Evolutionary conservation across 257 asterid species (phyloP).

Genomic region (Scutellaria baicalensis): DNA sequence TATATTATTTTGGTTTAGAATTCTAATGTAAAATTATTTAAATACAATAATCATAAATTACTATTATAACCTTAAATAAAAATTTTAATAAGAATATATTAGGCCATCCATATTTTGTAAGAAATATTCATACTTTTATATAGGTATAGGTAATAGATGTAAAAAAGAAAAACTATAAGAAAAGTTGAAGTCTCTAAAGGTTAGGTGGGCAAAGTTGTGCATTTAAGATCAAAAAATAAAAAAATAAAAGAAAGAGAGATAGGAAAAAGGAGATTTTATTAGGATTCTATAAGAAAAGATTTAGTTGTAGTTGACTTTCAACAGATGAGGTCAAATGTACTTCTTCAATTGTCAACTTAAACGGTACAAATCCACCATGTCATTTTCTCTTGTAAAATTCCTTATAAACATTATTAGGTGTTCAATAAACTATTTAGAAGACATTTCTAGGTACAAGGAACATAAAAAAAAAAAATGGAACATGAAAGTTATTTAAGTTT

Average conservation of each 20-base stretch:
- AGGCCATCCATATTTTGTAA: no score
- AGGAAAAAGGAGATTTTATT: not conserved
- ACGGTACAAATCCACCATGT: conserved; percentile 29
- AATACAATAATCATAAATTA: no score
- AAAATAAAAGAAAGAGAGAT: not conserved
- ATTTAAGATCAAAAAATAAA: not conserved
- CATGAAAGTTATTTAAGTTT: not conserved
- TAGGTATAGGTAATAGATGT: no score
- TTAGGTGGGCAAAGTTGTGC: not conserved
- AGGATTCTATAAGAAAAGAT: conserved; percentile 22
- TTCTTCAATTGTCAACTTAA: conserved; percentile 40
- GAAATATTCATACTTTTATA: no score
- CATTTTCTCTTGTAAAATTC: not conserved
- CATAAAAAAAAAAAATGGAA: not conserved
- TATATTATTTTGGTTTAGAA: no score
- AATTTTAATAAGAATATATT: no score
- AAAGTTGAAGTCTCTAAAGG: not conserved
- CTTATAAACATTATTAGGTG: not conserved
- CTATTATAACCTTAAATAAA: no score
- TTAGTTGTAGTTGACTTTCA: conserved; percentile 30
- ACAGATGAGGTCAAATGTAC: conserved; percentile 32
- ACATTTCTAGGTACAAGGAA: not conserved
- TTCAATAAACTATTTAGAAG: not conserved
- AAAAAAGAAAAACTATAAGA: no score
- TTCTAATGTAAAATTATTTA: no score